Percentiles rank a stretch among this genome's conserved stretches.
Evolutionary conservation across 2,329 filamentous ascomycete genomes (phyloP).

Genomic region (Davidsoniella eucalypti): DNA sequence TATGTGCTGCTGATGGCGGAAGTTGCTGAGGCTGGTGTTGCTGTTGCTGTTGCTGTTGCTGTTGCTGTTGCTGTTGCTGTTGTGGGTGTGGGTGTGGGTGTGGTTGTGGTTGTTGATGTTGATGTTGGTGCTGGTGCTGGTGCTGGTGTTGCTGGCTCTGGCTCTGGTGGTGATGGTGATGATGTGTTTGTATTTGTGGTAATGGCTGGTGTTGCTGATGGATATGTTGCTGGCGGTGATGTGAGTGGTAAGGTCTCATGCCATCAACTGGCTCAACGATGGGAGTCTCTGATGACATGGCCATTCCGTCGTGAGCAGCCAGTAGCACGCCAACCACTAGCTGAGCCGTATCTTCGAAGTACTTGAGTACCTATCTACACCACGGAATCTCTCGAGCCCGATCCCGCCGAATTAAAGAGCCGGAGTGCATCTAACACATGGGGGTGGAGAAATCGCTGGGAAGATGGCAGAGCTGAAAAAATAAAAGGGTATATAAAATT

Average conservation of each 20-base stretch:
- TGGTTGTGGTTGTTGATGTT: not conserved
- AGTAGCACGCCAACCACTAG: not conserved
- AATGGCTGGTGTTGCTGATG: slow-evolving; percentile 3
- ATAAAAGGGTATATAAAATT: not conserved
- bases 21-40: slow-evolving; percentile 8
- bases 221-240: not conserved
- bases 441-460: slow-evolving; percentile 2
- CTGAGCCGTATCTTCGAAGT: not conserved
- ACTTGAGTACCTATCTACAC: too few relatives aligned
- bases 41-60: not conserved
- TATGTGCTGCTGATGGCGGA: not conserved
- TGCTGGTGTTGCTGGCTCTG: slow-evolving; percentile 7
- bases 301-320: slow-evolving; percentile 5
- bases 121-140: not conserved
- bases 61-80: not conserved
- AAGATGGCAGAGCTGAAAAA: not conserved
- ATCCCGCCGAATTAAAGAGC: slow-evolving; percentile 7
- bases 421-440: slow-evolving; percentile 5
- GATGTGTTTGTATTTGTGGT: slow-evolving; percentile 1
- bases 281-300: slow-evolving; percentile 10
- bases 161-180: slow-evolving; percentile 7
- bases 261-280: slow-evolving; percentile 6
- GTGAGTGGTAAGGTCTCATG: slow-evolving; percentile 2
- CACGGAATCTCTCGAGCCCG: slow-evolving; percentile 1
- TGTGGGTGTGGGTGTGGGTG: not conserved